Base-by-base conservation (phyloP, 148 eudicot genomes). In the Cornus suecica region DNA sequence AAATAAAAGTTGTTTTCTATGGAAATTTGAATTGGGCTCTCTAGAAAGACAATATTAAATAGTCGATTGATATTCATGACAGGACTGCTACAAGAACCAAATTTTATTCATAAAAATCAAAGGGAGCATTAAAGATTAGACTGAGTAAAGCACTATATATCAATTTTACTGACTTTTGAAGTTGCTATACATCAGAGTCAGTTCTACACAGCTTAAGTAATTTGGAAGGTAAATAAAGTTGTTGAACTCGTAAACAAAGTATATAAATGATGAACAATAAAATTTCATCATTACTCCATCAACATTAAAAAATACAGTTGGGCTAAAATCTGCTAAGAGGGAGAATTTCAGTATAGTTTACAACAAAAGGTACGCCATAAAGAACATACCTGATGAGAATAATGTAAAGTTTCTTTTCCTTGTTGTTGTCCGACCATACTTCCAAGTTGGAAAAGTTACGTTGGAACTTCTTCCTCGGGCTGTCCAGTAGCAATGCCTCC, bases 321-420 rank as follows among this genome's bases (percentile, higher is more conserved):
- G 20, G 27, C 8, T 23, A 20, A 56, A 56, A 71, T 54, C 26
- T 27, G 14, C 1, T 20, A 54, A 71, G 27, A 54, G 28, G 45
- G 60, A 54, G 58, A 15, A 52, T 25, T 70, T 23, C 24, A 27
- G 26, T 16, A 51, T 26, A 34, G 20, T 22, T 61, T 20, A 31
- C 14, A 0, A 4, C 42, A 37, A 20, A 73, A n/a, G 62, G 66
- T n/a, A 62, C 24, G 11, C 54, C 25, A 16, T 26, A 52, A 54
- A 65, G 42, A 79, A 41, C 11, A 3, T 77, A 89, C 95, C 95
- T 91, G 73, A 91, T 84, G 27, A 91, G 91, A 69, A 89, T 80
- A 65, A 91, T 80, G 61, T 91, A 91, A 71, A 91, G 89, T 72
- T 91, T 91, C 83, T 86, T 91, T 80, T 86, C 95, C 82, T 80